Evolutionary conservation across 805 yeast genomes (phyloP).

Genomic region (Suhomyces sp.): DNA sequence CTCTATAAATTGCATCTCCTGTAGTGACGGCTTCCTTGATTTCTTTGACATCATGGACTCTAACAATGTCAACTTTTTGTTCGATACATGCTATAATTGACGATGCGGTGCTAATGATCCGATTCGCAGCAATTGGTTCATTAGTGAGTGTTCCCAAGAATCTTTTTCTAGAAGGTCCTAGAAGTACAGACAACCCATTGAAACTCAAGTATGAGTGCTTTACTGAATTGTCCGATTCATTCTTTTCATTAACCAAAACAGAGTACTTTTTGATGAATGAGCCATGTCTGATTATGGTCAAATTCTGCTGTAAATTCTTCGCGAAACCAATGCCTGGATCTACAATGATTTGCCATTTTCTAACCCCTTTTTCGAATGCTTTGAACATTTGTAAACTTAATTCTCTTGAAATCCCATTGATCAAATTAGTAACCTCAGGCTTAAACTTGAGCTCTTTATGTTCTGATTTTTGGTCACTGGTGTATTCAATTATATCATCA

Average conservation of each 20-base stretch:
- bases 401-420: conserved; percentile 66
- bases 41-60: conserved; percentile 82
- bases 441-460: conserved; percentile 19
- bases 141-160: conserved; percentile 78
- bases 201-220: conserved; percentile 38
- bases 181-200: conserved; percentile 60
- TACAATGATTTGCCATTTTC: conserved; percentile 85
- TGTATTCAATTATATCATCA: conserved; percentile 37
- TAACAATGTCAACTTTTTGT: conserved; percentile 72
- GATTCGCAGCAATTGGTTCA: conserved; percentile 52
- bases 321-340: conserved; percentile 99
- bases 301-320: conserved; percentile 70
- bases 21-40: conserved; percentile 46
- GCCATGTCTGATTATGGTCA: conserved; percentile 59
- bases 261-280: conserved; percentile 50
- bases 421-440: conserved; percentile 33
- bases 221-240: conserved; percentile 10
- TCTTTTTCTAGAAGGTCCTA: conserved; percentile 88
- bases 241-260: conserved; percentile 23
- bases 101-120: conserved; percentile 77
- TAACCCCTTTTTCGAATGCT: conserved; percentile 64
- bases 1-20: conserved; percentile 73
- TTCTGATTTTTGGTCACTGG: conserved; percentile 25
- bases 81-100: conserved; percentile 71
- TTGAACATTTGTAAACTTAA: conserved; percentile 51